phyloP scores from a whole-genome alignment of 2,329 filamentous ascomycete species.

The Calycina herbarum region DNA sequence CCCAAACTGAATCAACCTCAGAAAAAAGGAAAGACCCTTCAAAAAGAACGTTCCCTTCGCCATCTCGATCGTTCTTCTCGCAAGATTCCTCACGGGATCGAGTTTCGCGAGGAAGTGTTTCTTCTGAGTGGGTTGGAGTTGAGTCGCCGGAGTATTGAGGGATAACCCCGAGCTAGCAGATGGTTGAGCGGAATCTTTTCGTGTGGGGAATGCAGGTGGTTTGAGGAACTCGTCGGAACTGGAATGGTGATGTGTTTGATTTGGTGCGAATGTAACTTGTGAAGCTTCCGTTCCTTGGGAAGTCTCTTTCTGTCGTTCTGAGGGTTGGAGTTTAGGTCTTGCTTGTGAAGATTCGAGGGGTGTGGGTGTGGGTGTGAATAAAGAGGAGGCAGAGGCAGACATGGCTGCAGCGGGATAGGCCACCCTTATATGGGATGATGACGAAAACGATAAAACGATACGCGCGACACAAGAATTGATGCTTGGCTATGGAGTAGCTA shows the following conservation, averaged over 20 bases:
- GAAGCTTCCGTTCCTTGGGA: neutral
- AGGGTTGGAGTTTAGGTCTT: neutral
- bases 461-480: too few species aligned
- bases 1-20: slow-evolving; percentile 73
- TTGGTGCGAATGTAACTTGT: neutral
- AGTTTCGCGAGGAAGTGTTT: neutral
- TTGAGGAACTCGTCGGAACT: neutral
- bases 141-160: neutral
- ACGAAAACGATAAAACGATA: too few species aligned
- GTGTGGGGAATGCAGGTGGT: neutral
- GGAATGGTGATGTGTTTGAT: neutral
- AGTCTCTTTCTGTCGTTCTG: neutral
- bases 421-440: too few species aligned
- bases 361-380: neutral
- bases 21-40: slow-evolving; percentile 66
- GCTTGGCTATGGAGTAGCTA: too few species aligned
- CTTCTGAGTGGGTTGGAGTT: neutral
- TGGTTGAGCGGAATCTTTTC: neutral
- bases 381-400: too few species aligned
- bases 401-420: too few species aligned
- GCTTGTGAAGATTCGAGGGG: neutral
- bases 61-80: slow-evolving; percentile 46
- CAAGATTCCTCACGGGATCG: neutral
- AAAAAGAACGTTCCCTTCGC: slow-evolving; percentile 61
- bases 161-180: neutral